phyloP scores from a whole-genome alignment of 768 basidiomycete genomes.

The Phaffia tasmanica region DNA sequence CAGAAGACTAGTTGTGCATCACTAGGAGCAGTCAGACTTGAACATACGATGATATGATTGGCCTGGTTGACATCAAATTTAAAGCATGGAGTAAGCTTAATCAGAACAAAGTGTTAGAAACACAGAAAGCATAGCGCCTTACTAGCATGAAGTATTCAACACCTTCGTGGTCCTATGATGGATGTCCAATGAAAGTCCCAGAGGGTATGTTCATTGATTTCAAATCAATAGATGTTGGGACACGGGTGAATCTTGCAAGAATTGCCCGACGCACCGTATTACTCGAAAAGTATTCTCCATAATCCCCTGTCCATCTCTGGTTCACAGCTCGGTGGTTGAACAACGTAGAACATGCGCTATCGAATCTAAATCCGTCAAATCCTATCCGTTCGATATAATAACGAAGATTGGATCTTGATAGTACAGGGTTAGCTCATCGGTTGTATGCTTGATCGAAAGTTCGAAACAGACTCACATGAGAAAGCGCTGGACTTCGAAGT shows the following conservation, averaged over 20 bases:
- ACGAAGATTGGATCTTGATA: conserved; percentile 21
- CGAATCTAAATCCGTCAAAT: conserved; percentile 26
- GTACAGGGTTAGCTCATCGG: not conserved
- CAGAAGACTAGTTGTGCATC: no score
- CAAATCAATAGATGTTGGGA: not conserved
- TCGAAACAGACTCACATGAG: conserved; percentile 8
- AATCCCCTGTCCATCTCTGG: conserved; percentile 20
- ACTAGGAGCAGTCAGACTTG: not conserved
- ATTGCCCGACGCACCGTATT: conserved; percentile 8
- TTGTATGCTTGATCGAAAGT: not conserved
- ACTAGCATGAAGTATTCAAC: conserved; percentile 26
- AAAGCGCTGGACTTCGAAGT: conserved; percentile 18
- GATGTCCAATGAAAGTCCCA: not conserved
- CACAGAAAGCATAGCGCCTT: not conserved
- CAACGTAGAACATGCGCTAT: conserved; percentile 25
- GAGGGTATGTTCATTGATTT: not conserved
- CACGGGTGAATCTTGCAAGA: not conserved
- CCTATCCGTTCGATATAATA: conserved; percentile 24
- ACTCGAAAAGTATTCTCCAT: conserved; percentile 25
- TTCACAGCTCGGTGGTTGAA: conserved; percentile 17
- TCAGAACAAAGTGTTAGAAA: not conserved
- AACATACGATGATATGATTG: conserved; percentile 25
- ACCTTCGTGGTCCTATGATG: conserved; percentile 19
- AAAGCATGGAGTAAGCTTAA: not conserved
- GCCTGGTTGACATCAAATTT: not conserved